Evolutionary conservation across 805 yeast species (phyloP), one percentile per base, ranked within the genome.

Genomic region (Debaryomyces castellii): DNA sequence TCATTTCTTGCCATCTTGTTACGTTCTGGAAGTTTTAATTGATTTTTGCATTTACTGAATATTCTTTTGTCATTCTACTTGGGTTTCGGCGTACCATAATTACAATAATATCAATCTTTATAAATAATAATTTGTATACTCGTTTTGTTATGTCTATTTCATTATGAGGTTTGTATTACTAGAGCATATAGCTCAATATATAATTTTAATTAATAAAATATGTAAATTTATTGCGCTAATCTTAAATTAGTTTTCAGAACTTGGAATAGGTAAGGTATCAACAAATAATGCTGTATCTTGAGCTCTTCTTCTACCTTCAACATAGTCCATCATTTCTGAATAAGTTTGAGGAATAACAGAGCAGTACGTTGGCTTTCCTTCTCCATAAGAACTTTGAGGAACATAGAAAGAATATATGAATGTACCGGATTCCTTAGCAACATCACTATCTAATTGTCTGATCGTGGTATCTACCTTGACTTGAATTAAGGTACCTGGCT

Each of bases 281-380:
- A 72, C 88, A 61, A 81, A 86, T 40, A 74, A 71, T 23, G 94
- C 91, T 17, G 96, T 88, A 41, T 85, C 95, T 46, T 75, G 76
- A 3, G 96, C 96, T 66, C 95, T 82, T 72, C 97, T 85, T 68
- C 96, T 82, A 22, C 95, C 97, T 58, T 87, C 91, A 14, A 91
- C 77, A 60, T 86, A 91, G 54, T 82, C 86, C 83, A 91, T 89
- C 96, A 90, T 91, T 65, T 91, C 97, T 22, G 83, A 78, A 60
- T 91, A 91, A 0, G 95, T 81, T 62, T 87, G 87, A 3, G 97
- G 97, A 41, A 91, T 73, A 41, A 91, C 92, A 2, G 89, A 80
- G 40, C 83, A 78, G 55, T 77, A 83, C n/a, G 86, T 85, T 17
- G 85, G 85, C 21, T 60, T 54, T 35, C 58, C 60, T 11, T 63